These are phyloP conservation scores for Neofusicoccum laricinum DNA, from an alignment of 2,329 filamentous ascomycete species.

Conservation along the genomic window DNA sequence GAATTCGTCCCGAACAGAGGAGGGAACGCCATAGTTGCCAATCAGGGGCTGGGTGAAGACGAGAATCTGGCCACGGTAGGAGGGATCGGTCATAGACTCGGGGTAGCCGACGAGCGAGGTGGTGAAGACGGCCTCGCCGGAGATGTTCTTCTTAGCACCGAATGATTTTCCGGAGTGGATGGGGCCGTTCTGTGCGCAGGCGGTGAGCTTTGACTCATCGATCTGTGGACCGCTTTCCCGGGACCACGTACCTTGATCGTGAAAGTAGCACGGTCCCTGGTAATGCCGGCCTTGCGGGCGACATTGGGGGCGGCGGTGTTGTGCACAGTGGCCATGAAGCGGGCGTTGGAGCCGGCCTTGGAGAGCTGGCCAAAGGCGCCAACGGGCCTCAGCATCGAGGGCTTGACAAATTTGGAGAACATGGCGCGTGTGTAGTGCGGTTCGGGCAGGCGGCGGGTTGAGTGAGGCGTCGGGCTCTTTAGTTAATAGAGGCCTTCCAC, in stretches of 20 bases:
- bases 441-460: background rate
- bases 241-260: constrained; percentile 75
- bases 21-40: constrained; percentile 97
- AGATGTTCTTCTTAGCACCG: constrained; percentile 93
- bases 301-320: constrained; percentile 65
- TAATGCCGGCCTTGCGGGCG: constrained; percentile 61
- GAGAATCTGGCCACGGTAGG: constrained; percentile 82
- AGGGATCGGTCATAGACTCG: constrained; percentile 74
- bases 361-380: constrained; percentile 47
- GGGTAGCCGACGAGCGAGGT: constrained; percentile 97
- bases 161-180: constrained; percentile 97
- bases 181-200: constrained; percentile 69
- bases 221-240: background rate
- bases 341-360: constrained; percentile 42
- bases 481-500: constrained; percentile 66
- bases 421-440: constrained; percentile 37
- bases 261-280: constrained; percentile 80
- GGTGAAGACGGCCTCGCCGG: constrained; percentile 97
- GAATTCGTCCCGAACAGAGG: constrained; percentile 76
- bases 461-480: constrained; percentile 33
- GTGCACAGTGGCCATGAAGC: constrained; percentile 64
- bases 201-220: constrained; percentile 8
- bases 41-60: constrained; percentile 98
- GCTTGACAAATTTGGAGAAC: constrained; percentile 55
- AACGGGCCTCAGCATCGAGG: constrained; percentile 44